Percentiles rank a stretch among this genome's conserved stretches.
Evolutionary conservation across 2,329 filamentous ascomycete species (phyloP).

Genomic region (Venturiaceae sp.): DNA sequence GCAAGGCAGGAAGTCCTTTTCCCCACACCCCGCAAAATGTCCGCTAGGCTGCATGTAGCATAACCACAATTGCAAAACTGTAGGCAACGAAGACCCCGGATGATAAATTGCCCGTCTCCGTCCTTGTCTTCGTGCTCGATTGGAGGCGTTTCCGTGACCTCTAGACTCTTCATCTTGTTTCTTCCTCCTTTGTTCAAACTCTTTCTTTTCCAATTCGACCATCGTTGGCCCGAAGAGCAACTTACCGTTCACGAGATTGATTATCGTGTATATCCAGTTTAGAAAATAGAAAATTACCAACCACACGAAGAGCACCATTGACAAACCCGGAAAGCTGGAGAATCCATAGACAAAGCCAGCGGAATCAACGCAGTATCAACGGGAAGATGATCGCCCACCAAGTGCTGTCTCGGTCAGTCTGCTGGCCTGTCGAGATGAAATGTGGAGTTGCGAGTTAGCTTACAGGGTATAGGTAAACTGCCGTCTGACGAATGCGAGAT

Average conservation of each 20-base stretch:
- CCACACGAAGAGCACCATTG: neutral
- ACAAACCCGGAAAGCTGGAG: neutral
- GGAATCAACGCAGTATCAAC: neutral
- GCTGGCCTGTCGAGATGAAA: neutral
- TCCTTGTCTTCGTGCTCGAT: no score
- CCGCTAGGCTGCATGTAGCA: no score
- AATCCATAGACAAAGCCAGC: neutral
- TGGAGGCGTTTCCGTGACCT: no score
- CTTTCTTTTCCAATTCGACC: neutral
- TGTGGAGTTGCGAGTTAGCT: neutral
- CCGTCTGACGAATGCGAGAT: neutral
- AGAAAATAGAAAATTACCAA: neutral
- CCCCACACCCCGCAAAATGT: no score
- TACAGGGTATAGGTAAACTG: neutral
- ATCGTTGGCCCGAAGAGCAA: neutral
- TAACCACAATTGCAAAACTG: no score
- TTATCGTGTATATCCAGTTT: neutral
- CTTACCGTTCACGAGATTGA: neutral
- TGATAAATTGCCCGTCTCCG: no score
- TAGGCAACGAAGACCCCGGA: no score
- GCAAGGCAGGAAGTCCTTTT: no score
- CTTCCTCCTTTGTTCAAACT: neutral
- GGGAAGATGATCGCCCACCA: neutral
- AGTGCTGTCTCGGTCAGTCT: neutral
- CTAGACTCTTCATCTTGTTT: neutral